Evolutionary conservation across 179 eudicot species (phyloP), one percentile per base, ranked within the genome.

Genomic region (Beta corolliflora): DNA sequence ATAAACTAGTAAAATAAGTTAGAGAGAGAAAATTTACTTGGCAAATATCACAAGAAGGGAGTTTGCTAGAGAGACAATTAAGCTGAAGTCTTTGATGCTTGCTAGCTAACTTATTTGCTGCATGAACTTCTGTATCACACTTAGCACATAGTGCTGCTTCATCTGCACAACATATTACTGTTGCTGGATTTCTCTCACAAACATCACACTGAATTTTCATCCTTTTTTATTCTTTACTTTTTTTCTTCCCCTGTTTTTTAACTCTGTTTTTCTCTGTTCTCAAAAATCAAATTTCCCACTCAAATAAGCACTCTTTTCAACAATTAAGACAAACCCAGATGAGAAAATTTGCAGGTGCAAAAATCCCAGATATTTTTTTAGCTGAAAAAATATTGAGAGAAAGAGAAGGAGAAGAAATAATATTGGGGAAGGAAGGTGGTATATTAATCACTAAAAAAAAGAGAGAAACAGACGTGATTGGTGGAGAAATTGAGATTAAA

Each of bases 191-290:
- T 69, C 83, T 95, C 92, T 95, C 99, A 86, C 99, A 95, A 74
- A 95, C 99, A 89, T 95, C 98, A 88, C 99, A 95, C 94, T 92
- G 97, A 9, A 95, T 95, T 87, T 92, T 94, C 99, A 95, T 95
- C 85, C 72, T 50, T 59, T 48, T 45, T 16, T 23, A n/a, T 16
- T 36, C 2, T 36, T 36, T 36, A 36, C 68, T 48, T 7, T 48
- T 59, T 18, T 44, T 5, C 16, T 11, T 67, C 3, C 9, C 11
- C 46, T 58, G 59, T 5, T 59, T 52, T 56, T 66, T 79, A 14
- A 0, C 74, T 52, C 78, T 80, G 82, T 72, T 72, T 66, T 55
- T 45, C 13, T n/a, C 48, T 52, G 48, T 52, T 25, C 19, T 29
- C 2, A 13, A 41, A 21, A 0, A 21, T 12, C 12, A 31, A 52